Evolutionary conservation across 2,329 filamentous ascomycete species (phyloP).

Genomic region (Stemphylium lycopersici): DNA sequence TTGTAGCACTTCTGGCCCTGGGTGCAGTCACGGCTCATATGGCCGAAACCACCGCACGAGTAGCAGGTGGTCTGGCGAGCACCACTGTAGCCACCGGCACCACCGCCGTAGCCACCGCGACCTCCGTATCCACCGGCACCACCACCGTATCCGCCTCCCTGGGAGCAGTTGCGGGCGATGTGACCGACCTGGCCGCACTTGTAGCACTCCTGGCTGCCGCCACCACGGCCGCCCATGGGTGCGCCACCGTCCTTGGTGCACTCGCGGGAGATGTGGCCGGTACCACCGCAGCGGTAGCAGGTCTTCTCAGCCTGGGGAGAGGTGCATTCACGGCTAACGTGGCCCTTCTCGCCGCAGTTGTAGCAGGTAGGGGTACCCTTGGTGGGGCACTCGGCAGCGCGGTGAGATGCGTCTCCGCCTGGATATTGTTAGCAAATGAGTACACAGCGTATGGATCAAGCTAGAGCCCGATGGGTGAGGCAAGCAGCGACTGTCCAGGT

Average conservation of each 20-base stretch:
- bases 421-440: constrained; percentile 18
- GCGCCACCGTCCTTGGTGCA: constrained; percentile 64
- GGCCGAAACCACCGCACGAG: constrained; percentile 94
- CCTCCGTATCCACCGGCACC: constrained; percentile 56
- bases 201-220: constrained; percentile 76
- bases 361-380: constrained; percentile 58
- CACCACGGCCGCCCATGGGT: constrained; percentile 50
- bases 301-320: constrained; percentile 84
- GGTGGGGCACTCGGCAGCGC: constrained; percentile 58
- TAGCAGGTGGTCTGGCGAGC: constrained; percentile 75
- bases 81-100: constrained; percentile 54
- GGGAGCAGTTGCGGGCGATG: constrained; percentile 89
- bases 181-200: constrained; percentile 97
- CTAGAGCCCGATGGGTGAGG: background rate
- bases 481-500: background rate
- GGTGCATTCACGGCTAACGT: constrained; percentile 80
- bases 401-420: constrained; percentile 58
- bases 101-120: constrained; percentile 48
- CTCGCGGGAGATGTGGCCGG: constrained; percentile 91
- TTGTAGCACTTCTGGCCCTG: constrained; percentile 99
- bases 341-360: constrained; percentile 57
- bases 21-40: constrained; percentile 98
- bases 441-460: background rate
- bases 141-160: constrained; percentile 57
- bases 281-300: constrained; percentile 76